phyloP scores from a whole-genome alignment of 768 basidiomycete genomes.

The Galerina sulciceps region DNA sequence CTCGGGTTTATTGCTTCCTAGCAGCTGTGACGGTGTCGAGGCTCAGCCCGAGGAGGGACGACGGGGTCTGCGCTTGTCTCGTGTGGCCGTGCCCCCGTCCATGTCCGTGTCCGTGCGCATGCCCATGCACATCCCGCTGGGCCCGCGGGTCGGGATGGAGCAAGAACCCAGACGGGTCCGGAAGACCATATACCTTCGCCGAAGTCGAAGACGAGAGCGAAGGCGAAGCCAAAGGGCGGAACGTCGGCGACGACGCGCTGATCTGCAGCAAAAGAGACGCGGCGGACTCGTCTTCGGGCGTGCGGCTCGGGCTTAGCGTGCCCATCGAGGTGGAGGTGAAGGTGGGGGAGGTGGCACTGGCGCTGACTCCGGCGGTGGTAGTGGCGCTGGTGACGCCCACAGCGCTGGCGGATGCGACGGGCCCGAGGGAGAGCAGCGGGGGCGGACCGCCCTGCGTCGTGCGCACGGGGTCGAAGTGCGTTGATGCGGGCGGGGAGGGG shows the following conservation, averaged over 20 bases:
- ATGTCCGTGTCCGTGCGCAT: too few relatives aligned
- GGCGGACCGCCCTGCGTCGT: slow-evolving; percentile 42
- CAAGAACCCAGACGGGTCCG: slow-evolving; percentile 15
- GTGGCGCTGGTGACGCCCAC: too few relatives aligned
- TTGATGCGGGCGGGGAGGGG: slow-evolving; percentile 63
- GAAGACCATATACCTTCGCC: slow-evolving; percentile 1
- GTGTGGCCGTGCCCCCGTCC: background rate
- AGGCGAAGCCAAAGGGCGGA: slow-evolving; percentile 19
- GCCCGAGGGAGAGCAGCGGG: slow-evolving; percentile 39
- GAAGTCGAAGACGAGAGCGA: slow-evolving; percentile 2
- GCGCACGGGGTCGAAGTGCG: slow-evolving; percentile 48
- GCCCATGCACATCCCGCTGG: too few relatives aligned
- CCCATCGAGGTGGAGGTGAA: too few relatives aligned
- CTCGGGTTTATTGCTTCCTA: background rate
- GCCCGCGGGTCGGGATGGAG: slow-evolving; percentile 8
- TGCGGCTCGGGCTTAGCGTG: slow-evolving; percentile 30
- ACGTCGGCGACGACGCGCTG: slow-evolving; percentile 43
- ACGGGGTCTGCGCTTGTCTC: slow-evolving; percentile 34
- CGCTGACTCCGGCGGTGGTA: too few relatives aligned
- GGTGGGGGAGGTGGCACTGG: too few relatives aligned
- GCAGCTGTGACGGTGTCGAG: too few relatives aligned
- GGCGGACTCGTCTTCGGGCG: slow-evolving; percentile 72
- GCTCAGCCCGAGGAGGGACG: slow-evolving; percentile 36
- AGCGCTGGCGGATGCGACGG: slow-evolving; percentile 1
- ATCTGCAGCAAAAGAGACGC: slow-evolving; percentile 72